Evolutionary conservation across 2,329 filamentous ascomycete genomes (phyloP).

Genomic region (Botrytis paeoniae): DNA sequence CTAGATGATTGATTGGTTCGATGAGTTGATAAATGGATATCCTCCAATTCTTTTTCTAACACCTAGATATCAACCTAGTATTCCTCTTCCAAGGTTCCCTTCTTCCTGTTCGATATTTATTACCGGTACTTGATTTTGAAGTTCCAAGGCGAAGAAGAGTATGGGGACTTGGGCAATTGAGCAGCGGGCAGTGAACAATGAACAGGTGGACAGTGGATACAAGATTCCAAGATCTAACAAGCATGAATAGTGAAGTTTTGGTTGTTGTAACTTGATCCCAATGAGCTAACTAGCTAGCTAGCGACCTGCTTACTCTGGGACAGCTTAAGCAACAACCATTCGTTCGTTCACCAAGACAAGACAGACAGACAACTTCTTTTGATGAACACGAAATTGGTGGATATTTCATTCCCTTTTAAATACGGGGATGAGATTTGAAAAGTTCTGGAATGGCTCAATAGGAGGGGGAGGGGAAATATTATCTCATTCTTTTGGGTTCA

Average conservation of each 20-base stretch:
- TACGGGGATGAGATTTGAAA: background rate
- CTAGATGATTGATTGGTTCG: background rate
- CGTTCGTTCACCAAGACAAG: background rate
- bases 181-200: background rate
- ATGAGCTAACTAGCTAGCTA: background rate
- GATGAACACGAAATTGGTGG: background rate
- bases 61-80: background rate
- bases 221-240: background rate
- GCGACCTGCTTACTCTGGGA: background rate
- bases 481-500: background rate
- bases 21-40: background rate
- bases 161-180: background rate
- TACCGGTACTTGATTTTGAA: background rate
- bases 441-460: background rate
- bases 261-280: background rate
- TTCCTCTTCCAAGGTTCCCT: slow-evolving; percentile 8
- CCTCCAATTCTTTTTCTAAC: background rate
- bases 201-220: background rate
- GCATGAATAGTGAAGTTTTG: background rate
- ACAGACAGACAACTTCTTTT: background rate
- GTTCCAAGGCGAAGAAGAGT: background rate
- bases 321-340: background rate
- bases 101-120: background rate
- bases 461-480: background rate
- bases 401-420: background rate